A percentile compares a stretch with the other conserved stretches of the same genome.
phyloP scores from a whole-genome alignment of 2,329 filamentous ascomycete species.

The Pseudogymnoascus sp. region DNA sequence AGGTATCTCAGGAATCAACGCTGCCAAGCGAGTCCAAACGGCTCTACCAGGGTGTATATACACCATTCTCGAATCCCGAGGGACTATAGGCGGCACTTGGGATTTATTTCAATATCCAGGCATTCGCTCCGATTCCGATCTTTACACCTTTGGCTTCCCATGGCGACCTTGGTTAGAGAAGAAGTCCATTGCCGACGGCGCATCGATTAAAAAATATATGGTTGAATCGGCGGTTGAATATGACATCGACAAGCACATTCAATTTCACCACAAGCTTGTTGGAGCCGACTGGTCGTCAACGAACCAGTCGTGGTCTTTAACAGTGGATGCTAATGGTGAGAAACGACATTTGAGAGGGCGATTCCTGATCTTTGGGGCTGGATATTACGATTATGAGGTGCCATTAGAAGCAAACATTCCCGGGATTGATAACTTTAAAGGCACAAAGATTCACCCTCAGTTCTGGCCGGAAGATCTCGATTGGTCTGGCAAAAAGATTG shows the following conservation, averaged over 20 bases:
- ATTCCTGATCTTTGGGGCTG: constrained; percentile 53
- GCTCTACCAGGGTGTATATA: constrained; percentile 49
- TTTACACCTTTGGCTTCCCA: constrained; percentile 57
- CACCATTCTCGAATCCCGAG: constrained; percentile 60
- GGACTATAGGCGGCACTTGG: constrained; percentile 68
- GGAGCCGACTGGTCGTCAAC: constrained; percentile 48
- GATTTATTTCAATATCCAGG: constrained; percentile 71
- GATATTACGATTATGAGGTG: constrained; percentile 57
- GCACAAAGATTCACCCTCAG: constrained; percentile 59
- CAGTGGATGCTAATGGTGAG: constrained; percentile 31
- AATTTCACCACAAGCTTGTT: constrained; percentile 42
- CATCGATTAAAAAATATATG: constrained; percentile 49
- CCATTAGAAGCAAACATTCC: constrained; percentile 49
- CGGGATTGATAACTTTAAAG: constrained; percentile 52
- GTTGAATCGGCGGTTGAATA: constrained; percentile 41
- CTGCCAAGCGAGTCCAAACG: constrained; percentile 61
- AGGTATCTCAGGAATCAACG: constrained; percentile 69
- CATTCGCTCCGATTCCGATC: constrained; percentile 56
- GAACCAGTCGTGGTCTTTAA: constrained; percentile 47
- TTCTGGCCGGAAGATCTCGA: constrained; percentile 65
- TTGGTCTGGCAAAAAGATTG: constrained; percentile 47
- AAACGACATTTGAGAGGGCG: constrained; percentile 30
- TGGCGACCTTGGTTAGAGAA: constrained; percentile 61
- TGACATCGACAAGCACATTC: constrained; percentile 50
- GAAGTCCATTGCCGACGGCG: constrained; percentile 44